Conservation (phyloP, 192 early-diverging fungal genomes). For the Umbelopsis ramanniana region DNA sequence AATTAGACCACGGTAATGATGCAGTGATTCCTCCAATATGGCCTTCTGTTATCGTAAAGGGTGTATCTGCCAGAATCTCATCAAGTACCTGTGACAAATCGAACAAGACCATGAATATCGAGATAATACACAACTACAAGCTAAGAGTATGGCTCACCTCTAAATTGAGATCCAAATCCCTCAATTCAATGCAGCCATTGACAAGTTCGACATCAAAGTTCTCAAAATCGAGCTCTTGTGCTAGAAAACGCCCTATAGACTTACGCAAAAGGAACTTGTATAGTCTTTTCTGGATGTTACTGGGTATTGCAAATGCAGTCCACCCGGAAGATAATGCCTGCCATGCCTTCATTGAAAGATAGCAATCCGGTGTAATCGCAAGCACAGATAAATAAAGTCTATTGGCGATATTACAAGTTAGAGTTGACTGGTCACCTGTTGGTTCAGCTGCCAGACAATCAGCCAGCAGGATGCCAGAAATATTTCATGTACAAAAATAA, state of each 20-base stretch:
- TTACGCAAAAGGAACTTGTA: constrained; percentile 81
- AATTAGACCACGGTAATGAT: constrained; percentile 81
- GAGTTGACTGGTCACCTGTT: neutral
- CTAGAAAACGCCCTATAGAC: constrained; percentile 85
- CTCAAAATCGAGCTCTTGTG: constrained; percentile 73
- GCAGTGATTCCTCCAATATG: constrained; percentile 70
- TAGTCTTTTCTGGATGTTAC: constrained; percentile 81
- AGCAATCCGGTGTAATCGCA: neutral
- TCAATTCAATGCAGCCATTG: constrained; percentile 74
- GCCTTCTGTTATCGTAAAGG: constrained; percentile 72
- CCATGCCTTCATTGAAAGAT: constrained; percentile 24
- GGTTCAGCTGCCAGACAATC: neutral
- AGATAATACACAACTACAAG: neutral
- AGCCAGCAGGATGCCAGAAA: too few species aligned
- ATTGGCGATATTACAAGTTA: neutral
- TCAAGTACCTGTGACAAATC: constrained; percentile 68
- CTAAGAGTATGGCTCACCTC: constrained; percentile 53
- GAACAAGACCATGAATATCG: neutral
- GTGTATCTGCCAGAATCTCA: constrained; percentile 67
- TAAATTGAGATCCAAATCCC: constrained; percentile 79
- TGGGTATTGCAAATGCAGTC: constrained; percentile 55
- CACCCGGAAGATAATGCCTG: constrained; percentile 34
- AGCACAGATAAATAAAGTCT: constrained; percentile 6
- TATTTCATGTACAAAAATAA: too few species aligned
- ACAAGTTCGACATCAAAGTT: constrained; percentile 86